These are phyloP conservation scores for Aspergillus awamori DNA, from an alignment of 2,329 filamentous ascomycete genomes.

Conservation along the genomic window DNA sequence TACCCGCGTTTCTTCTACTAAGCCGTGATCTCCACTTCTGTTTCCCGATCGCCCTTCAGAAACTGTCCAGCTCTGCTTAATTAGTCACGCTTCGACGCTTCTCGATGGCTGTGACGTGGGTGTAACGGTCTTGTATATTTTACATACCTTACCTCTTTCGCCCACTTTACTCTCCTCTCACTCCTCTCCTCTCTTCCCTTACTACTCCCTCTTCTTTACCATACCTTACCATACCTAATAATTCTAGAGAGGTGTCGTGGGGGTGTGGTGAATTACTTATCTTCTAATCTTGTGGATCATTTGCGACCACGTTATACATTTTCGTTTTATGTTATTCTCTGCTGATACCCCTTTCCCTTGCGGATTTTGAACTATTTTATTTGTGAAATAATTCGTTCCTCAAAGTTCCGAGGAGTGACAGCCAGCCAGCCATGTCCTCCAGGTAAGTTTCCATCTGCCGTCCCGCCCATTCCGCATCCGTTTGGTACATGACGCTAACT, in stretches of 20 bases:
- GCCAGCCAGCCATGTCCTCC: constrained; percentile 41
- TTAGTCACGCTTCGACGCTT: constrained; percentile 1
- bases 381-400: constrained; percentile 9
- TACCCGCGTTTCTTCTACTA: constrained; percentile 15
- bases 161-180: constrained; percentile 15
- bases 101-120: constrained; percentile 27
- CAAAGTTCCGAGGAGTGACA: constrained; percentile 4
- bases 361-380: not conserved
- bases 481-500: constrained; percentile 38
- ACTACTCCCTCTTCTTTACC: constrained; percentile 10
- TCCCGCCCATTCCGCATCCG: constrained; percentile 25
- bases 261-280: not conserved
- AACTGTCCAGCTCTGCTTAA: constrained; percentile 2
- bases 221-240: constrained; percentile 14
- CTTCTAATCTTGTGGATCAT: constrained; percentile 3
- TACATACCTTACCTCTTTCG: constrained; percentile 16
- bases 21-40: constrained; percentile 13
- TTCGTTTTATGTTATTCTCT: constrained; percentile 10
- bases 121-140: constrained; percentile 24
- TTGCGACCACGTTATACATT: constrained; percentile 13
- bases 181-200: constrained; percentile 16
- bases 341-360: constrained; percentile 7
- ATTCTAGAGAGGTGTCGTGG: constrained; percentile 12
- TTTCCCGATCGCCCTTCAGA: constrained; percentile 11
- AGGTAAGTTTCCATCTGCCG: constrained; percentile 36